phyloP scores from a whole-genome alignment of 768 basidiomycete genomes.

The Suillus lakei region DNA sequence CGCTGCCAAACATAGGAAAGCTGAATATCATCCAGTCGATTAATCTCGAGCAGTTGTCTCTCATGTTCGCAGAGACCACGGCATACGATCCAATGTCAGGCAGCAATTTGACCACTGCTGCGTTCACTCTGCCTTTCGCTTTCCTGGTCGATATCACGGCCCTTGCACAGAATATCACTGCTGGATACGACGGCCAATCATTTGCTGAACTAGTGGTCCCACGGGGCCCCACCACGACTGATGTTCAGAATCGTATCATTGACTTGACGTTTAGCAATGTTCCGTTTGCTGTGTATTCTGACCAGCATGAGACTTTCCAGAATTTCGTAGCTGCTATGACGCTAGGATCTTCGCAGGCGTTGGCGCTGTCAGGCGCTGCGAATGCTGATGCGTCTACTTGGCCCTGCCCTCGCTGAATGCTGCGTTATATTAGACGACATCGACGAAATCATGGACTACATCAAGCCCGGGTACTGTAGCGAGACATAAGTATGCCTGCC shows the following conservation, averaged over 20 bases:
- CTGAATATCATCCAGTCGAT: constrained; percentile 70
- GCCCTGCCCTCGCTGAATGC: too few species aligned
- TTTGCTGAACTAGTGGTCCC: constrained; percentile 69
- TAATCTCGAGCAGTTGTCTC: constrained; percentile 57
- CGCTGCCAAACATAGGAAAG: constrained; percentile 65
- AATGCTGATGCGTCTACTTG: constrained; percentile 65
- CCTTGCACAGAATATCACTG: constrained; percentile 61
- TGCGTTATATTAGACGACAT: too few species aligned
- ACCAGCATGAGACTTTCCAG: constrained; percentile 57
- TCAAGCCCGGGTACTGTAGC: too few species aligned
- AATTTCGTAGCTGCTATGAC: constrained; percentile 67
- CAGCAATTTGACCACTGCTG: constrained; percentile 62
- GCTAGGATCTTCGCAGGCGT: constrained; percentile 44
- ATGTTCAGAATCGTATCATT: constrained; percentile 65
- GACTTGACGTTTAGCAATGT: constrained; percentile 61
- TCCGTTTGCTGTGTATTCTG: constrained; percentile 59
- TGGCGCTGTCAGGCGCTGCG: constrained; percentile 58
- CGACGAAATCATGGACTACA: too few species aligned
- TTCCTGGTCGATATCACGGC: constrained; percentile 73
- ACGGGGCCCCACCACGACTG: constrained; percentile 58
- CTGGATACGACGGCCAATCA: constrained; percentile 52
- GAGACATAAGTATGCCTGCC: too few species aligned
- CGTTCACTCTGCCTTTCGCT: constrained; percentile 69
- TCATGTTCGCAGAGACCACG: constrained; percentile 61
- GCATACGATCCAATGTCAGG: constrained; percentile 63